Conservation (phyloP, 2,329 filamentous ascomycete species). For the Penicillium aurantiogriseum region DNA sequence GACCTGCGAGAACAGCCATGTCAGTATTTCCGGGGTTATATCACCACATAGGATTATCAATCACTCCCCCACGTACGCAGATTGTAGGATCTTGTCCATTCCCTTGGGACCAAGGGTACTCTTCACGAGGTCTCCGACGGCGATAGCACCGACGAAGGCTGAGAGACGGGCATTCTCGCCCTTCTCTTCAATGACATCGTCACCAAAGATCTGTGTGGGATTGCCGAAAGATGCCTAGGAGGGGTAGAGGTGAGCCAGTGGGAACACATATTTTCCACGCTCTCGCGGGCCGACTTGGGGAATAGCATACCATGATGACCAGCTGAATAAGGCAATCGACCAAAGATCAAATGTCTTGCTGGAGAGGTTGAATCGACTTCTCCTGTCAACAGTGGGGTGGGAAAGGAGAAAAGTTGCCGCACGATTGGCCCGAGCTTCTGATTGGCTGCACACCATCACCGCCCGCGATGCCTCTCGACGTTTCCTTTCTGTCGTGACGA, state of each 20-base stretch:
- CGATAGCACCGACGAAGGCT: constrained; percentile 97
- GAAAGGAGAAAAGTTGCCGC: constrained; percentile 30
- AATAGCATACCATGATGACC: constrained; percentile 32
- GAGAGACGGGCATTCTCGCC: constrained; percentile 97
- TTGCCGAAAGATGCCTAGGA: constrained; percentile 53
- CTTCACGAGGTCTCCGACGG: constrained; percentile 95
- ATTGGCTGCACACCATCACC: constrained; percentile 18
- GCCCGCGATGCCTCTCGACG: constrained; percentile 19
- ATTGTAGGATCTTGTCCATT: constrained; percentile 98
- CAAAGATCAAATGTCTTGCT: constrained; percentile 24
- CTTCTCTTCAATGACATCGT: constrained; percentile 96
- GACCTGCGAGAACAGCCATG: constrained; percentile 56
- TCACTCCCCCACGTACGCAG: constrained; percentile 64
- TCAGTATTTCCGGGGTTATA: constrained; percentile 17
- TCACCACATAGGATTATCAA: constrained; percentile 13
- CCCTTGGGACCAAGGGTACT: constrained; percentile 95
- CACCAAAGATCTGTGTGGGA: constrained; percentile 96
- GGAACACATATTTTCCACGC: neutral
- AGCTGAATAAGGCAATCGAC: constrained; percentile 21
- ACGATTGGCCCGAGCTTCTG: constrained; percentile 27
- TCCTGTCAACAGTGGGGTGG: constrained; percentile 27
- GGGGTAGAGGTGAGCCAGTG: constrained; percentile 8
- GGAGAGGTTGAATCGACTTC: constrained; percentile 21
- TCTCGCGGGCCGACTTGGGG: neutral
- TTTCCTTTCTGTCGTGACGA: constrained; percentile 8